phyloP scores from a whole-genome alignment of 1,139 yeast species.

The Geotrichum citri-aurantii region DNA sequence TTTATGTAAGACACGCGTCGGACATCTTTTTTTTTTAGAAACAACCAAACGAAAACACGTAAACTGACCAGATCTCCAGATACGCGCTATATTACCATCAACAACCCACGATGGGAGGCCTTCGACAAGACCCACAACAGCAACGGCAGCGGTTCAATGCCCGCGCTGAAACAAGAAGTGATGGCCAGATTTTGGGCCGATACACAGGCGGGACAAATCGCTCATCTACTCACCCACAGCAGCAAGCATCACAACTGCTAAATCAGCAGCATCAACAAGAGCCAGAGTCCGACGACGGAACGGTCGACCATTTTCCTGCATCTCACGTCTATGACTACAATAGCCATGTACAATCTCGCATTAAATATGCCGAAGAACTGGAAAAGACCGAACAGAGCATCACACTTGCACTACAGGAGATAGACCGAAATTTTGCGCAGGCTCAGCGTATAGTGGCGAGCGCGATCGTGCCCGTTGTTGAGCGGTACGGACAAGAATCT shows the following conservation, averaged over 20 bases:
- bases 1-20: background rate
- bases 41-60: background rate
- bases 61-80: background rate
- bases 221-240: background rate
- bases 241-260: background rate
- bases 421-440: slow-evolving; percentile 63
- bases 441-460: slow-evolving; percentile 62
- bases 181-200: too few relatives aligned
- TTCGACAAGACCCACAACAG: background rate
- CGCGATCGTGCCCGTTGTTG: slow-evolving; percentile 55
- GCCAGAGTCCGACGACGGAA: background rate
- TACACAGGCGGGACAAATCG: background rate
- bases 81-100: background rate
- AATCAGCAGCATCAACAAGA: background rate
- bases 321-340: background rate
- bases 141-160: background rate
- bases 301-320: background rate
- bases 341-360: background rate
- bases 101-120: background rate
- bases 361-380: slow-evolving; percentile 42
- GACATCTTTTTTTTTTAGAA: background rate
- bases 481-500: slow-evolving; percentile 51
- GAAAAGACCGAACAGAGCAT: slow-evolving; percentile 78
- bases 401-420: slow-evolving; percentile 69
- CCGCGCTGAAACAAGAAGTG: background rate